phyloP scores from a whole-genome alignment of 805 yeast genomes.

The Pichia occidentalis region DNA sequence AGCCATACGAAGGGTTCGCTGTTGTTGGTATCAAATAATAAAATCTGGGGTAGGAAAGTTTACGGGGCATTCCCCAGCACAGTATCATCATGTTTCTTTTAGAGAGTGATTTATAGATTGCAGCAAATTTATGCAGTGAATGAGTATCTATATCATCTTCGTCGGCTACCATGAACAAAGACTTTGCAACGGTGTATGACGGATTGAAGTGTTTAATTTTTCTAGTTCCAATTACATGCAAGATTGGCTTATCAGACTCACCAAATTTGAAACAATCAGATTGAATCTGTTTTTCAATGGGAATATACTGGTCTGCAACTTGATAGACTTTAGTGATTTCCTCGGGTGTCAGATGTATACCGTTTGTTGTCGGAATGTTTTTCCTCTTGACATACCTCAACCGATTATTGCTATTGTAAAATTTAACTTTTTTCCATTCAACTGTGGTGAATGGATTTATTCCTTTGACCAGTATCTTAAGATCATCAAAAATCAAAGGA shows the following conservation, averaged over 20 bases:
- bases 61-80: slow-evolving; percentile 62
- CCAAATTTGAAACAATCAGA: slow-evolving; percentile 21
- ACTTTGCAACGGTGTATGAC: slow-evolving; percentile 45
- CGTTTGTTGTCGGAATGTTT: slow-evolving; percentile 38
- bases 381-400: slow-evolving; percentile 46
- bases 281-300: slow-evolving; percentile 17
- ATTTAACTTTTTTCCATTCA: slow-evolving; percentile 24
- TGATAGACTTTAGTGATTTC: slow-evolving; percentile 34
- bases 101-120: slow-evolving; percentile 56
- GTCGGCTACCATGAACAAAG: slow-evolving; percentile 65
- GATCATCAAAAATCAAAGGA: slow-evolving; percentile 44
- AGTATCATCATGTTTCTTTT: slow-evolving; percentile 52
- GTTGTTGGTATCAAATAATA: slow-evolving; percentile 55
- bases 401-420: slow-evolving; percentile 48
- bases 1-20: slow-evolving; percentile 13
- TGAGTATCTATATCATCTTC: slow-evolving; percentile 48
- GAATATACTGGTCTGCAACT: slow-evolving; percentile 39
- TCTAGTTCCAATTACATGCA: slow-evolving; percentile 67
- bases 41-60: slow-evolving; percentile 47
- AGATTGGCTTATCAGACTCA: slow-evolving; percentile 37
- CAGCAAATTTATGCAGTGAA: slow-evolving; percentile 59
- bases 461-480: slow-evolving; percentile 67
- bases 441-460: slow-evolving; percentile 45
- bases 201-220: slow-evolving; percentile 39
- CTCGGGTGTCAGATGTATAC: slow-evolving; percentile 30